Percentiles rank a stretch among this genome's conserved stretches.
phyloP scores from a whole-genome alignment of 2,329 filamentous ascomycete species.

The Pseudocercospora macadamiae region DNA sequence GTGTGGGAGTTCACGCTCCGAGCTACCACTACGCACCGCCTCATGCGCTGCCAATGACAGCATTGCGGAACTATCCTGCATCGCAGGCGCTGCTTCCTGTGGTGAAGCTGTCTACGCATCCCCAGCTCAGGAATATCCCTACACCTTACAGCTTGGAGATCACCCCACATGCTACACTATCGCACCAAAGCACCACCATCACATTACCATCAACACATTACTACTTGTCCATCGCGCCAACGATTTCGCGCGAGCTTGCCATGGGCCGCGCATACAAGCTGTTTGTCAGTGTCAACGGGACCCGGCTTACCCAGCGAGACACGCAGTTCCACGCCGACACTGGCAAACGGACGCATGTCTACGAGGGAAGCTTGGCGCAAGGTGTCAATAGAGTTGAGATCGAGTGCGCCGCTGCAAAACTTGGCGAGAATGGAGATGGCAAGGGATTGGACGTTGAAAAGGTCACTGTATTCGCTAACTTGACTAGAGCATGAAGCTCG shows the following conservation, averaged over 20 bases:
- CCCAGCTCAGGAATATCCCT: conserved; percentile 58
- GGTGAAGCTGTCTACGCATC: conserved; percentile 69
- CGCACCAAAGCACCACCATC: conserved; percentile 73
- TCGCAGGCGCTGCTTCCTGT: conserved; percentile 68
- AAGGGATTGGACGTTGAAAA: conserved; percentile 70
- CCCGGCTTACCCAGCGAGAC: conserved; percentile 57
- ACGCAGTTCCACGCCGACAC: conserved; percentile 46
- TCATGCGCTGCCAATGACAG: conserved; percentile 42
- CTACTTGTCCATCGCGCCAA: conserved; percentile 71
- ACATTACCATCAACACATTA: conserved; percentile 69
- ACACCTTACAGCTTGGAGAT: conserved; percentile 67
- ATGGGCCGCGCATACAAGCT: conserved; percentile 74
- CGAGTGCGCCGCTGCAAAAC: conserved; percentile 67
- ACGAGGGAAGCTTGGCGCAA: conserved; percentile 70
- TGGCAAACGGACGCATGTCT: conserved; percentile 63
- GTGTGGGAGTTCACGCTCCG: conserved; percentile 22
- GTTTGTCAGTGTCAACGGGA: conserved; percentile 71
- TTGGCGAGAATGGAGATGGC: conserved; percentile 41
- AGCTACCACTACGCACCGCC: conserved; percentile 37
- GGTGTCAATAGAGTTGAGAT: conserved; percentile 80
- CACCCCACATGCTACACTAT: conserved; percentile 65
- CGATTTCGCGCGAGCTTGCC: conserved; percentile 59
- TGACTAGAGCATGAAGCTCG: conserved; percentile 54
- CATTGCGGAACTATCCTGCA: conserved; percentile 38
- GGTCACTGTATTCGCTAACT: conserved; percentile 73